Evolutionary conservation across 805 yeast species (phyloP).

Genomic region (Saturnispora galanensis): DNA sequence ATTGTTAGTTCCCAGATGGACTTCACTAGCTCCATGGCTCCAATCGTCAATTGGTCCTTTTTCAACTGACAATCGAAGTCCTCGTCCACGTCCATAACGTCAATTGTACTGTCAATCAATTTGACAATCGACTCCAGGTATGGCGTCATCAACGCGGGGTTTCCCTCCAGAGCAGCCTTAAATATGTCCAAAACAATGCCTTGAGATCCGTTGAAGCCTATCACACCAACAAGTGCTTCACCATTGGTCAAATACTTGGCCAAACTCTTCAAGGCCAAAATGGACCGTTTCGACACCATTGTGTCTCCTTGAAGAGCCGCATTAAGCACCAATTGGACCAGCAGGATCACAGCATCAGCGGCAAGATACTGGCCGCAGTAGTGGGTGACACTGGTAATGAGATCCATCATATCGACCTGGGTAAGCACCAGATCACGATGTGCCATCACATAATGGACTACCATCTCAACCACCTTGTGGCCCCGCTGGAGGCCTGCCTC

Average conservation of each 20-base stretch:
- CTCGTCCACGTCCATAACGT: conserved; percentile 21
- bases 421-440: conserved; percentile 20
- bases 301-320: conserved; percentile 33
- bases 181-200: background rate
- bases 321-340: conserved; percentile 25
- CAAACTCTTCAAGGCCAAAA: conserved; percentile 31
- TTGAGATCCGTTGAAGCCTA: no score
- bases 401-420: conserved; percentile 50
- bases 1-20: background rate
- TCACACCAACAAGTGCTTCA: no score
- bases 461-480: no score
- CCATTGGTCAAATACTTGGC: conserved; percentile 15
- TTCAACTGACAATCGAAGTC: conserved; percentile 27
- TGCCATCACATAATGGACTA: conserved; percentile 10
- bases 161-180: conserved; percentile 10
- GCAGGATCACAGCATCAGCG: conserved; percentile 15
- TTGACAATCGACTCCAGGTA: conserved; percentile 11
- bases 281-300: conserved; percentile 36
- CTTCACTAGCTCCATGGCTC: conserved; percentile 33
- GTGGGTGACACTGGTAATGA: conserved; percentile 45
- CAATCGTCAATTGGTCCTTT: conserved; percentile 35
- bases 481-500: no score
- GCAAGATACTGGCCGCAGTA: conserved; percentile 29
- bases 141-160: conserved; percentile 18
- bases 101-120: conserved; percentile 11